A percentile compares a stretch with the other conserved stretches of the same genome.
phyloP scores from a whole-genome alignment of 768 basidiomycete species.

The Panaeolus cyanescens region DNA sequence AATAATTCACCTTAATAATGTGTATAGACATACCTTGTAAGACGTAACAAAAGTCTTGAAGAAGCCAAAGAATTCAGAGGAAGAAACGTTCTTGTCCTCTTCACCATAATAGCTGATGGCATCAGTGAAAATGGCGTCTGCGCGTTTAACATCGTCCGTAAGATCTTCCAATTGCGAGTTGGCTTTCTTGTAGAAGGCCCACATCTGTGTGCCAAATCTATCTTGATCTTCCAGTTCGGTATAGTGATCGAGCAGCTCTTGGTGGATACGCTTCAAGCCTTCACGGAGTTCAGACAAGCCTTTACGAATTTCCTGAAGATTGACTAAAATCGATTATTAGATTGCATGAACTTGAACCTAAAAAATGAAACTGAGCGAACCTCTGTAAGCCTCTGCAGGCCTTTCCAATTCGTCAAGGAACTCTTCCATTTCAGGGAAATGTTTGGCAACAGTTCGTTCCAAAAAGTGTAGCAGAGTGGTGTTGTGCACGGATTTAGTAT shows the following conservation, averaged over 20 bases:
- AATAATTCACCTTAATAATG: neutral
- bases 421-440: conserved; percentile 84
- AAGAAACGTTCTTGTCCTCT: conserved; percentile 83
- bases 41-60: conserved; percentile 98
- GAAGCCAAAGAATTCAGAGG: conserved; percentile 92
- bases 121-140: conserved; percentile 81
- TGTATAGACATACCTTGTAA: conserved; percentile 62
- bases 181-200: conserved; percentile 82
- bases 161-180: conserved; percentile 78
- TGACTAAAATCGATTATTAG: conserved; percentile 51
- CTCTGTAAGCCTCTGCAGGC: conserved; percentile 91
- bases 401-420: conserved; percentile 89
- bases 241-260: conserved; percentile 82
- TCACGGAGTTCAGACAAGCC: conserved; percentile 71
- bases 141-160: conserved; percentile 83
- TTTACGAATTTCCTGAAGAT: conserved; percentile 83
- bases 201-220: conserved; percentile 89
- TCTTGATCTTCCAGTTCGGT: conserved; percentile 70
- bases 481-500: conserved; percentile 95
- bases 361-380: conserved; percentile 46
- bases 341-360: conserved; percentile 8
- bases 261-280: conserved; percentile 76
- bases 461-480: conserved; percentile 94
- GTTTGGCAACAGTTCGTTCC: conserved; percentile 82
- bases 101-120: conserved; percentile 93